Evolutionary conservation across 2,329 filamentous ascomycete species (phyloP).

Genomic region (Cladosporium austrohemisphaericum): DNA sequence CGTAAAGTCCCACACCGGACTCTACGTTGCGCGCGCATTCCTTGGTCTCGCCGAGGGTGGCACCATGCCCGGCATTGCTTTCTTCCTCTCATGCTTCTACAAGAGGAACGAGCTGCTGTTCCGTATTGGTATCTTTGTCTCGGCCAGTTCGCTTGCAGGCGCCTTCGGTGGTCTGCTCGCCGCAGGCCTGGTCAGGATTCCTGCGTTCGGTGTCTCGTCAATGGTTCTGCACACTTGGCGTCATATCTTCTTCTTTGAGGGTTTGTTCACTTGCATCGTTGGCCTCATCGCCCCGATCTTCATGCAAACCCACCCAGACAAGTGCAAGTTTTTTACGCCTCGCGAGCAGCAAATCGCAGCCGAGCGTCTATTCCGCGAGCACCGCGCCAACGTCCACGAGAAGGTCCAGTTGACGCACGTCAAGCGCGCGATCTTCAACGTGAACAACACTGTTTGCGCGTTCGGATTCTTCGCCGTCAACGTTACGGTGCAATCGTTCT

Average conservation of each 20-base stretch:
- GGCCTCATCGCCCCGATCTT: constrained; percentile 47
- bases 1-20: constrained; percentile 17
- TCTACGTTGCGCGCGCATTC: constrained; percentile 44
- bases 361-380: constrained; percentile 50
- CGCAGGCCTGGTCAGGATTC: constrained; percentile 45
- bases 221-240: constrained; percentile 51
- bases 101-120: constrained; percentile 24
- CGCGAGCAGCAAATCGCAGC: constrained; percentile 54
- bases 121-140: constrained; percentile 25
- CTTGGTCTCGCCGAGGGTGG: constrained; percentile 71
- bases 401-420: constrained; percentile 49
- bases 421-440: constrained; percentile 50
- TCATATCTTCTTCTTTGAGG: constrained; percentile 63
- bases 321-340: constrained; percentile 50
- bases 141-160: constrained; percentile 38
- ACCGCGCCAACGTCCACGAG: constrained; percentile 45
- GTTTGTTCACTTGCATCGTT: constrained; percentile 50
- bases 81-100: constrained; percentile 26
- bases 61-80: constrained; percentile 48
- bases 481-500: constrained; percentile 51
- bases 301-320: constrained; percentile 49
- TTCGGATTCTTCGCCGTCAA: constrained; percentile 59
- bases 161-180: constrained; percentile 25
- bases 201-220: constrained; percentile 47
- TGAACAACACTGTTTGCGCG: constrained; percentile 59